Evolutionary conservation across 352 stramenopile species (phyloP).

Genomic region (Phytophthora syringae): DNA sequence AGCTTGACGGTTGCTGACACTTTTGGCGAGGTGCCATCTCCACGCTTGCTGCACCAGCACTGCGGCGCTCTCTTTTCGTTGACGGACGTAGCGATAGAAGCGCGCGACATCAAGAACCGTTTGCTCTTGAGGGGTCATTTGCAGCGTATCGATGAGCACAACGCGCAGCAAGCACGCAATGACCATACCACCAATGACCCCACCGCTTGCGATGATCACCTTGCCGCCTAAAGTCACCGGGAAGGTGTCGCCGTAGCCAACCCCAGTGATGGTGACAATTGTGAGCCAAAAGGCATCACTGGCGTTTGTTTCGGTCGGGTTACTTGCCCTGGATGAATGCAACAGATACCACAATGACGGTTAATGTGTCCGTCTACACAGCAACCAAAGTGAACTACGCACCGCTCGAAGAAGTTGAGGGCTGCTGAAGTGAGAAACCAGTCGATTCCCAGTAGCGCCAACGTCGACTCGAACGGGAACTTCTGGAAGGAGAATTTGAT

Average conservation of each 20-base stretch:
- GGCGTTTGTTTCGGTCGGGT: slow-evolving; percentile 46
- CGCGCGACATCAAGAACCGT: slow-evolving; percentile 65
- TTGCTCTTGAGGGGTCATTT: slow-evolving; percentile 60
- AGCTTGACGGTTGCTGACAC: slow-evolving; percentile 3
- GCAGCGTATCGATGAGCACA: slow-evolving; percentile 63
- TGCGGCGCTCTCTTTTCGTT: slow-evolving; percentile 45
- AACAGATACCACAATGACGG: background rate
- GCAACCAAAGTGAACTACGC: background rate
- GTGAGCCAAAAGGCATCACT: slow-evolving; percentile 67
- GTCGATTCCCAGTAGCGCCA: slow-evolving; percentile 47
- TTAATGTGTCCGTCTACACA: background rate
- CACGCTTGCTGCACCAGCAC: slow-evolving; percentile 60
- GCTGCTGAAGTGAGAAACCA: slow-evolving; percentile 63
- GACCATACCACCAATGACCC: slow-evolving; percentile 62
- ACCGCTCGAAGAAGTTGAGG: slow-evolving; percentile 69
- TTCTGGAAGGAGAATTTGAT: slow-evolving; percentile 67
- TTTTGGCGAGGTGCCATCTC: slow-evolving; percentile 36
- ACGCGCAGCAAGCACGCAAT: slow-evolving; percentile 68
- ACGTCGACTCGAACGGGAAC: slow-evolving; percentile 48
- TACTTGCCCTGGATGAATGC: slow-evolving; percentile 38
- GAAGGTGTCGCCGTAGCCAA: slow-evolving; percentile 65
- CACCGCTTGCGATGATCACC: slow-evolving; percentile 59
- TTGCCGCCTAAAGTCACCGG: slow-evolving; percentile 61
- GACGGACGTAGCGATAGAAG: slow-evolving; percentile 58
- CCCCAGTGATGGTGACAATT: slow-evolving; percentile 72